Evolutionary conservation across 257 asterid genomes (phyloP).

Genomic region (Petunia axillaris): DNA sequence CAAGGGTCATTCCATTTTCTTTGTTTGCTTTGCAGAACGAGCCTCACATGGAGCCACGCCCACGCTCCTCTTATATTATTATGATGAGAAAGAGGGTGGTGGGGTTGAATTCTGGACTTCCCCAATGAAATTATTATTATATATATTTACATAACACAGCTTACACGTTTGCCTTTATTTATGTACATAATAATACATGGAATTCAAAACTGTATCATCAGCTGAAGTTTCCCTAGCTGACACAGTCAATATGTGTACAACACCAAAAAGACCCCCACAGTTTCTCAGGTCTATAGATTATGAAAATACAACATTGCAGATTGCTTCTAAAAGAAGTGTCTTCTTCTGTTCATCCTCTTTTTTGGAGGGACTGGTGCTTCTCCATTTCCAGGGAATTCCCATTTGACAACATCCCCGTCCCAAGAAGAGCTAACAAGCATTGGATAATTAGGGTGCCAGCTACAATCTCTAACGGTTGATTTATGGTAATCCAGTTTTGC

Average conservation of each 20-base stretch:
- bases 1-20: not conserved
- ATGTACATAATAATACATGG: not conserved
- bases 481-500: slow-evolving; percentile 69
- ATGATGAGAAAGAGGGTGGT: not conserved
- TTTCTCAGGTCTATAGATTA: not conserved
- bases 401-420: slow-evolving; percentile 79
- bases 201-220: not conserved
- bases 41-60: not conserved
- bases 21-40: not conserved
- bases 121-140: not conserved
- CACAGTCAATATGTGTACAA: not conserved
- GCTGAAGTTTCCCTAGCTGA: not conserved
- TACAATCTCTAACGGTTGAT: slow-evolving; percentile 28
- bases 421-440: slow-evolving; percentile 80
- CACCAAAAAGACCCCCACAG: not conserved
- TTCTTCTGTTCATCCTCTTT: slow-evolving; percentile 19
- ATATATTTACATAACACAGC: not conserved
- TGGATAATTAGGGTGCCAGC: slow-evolving; percentile 86
- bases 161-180: not conserved
- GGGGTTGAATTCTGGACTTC: not conserved
- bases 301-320: not conserved
- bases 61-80: not conserved
- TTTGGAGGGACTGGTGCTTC: slow-evolving; percentile 37
- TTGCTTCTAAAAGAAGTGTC: not conserved
- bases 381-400: slow-evolving; percentile 66